Conservation (phyloP, 345 rosid species). For the Eutrema yunnanense region DNA sequence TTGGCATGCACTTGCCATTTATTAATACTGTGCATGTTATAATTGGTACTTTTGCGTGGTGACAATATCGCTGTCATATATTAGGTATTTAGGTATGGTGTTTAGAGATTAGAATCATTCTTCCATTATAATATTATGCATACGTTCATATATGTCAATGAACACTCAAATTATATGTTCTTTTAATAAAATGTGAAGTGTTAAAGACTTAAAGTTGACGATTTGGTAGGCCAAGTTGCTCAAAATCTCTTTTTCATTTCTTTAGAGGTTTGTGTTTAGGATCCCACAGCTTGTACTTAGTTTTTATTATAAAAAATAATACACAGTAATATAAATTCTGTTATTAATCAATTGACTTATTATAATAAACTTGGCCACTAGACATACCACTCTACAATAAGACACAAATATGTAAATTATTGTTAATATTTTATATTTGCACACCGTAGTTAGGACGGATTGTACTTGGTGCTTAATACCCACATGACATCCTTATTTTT, state of each 20-base stretch:
- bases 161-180: conserved; percentile 21
- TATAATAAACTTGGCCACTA: conserved; percentile 17
- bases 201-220: conserved; percentile 28
- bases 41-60: background rate
- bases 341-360: background rate
- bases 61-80: conserved; percentile 22
- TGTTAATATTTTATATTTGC: background rate
- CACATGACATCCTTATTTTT: conserved; percentile 7
- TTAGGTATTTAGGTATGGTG: conserved; percentile 25
- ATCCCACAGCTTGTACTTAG: conserved; percentile 29
- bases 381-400: conserved; percentile 24
- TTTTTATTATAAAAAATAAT: background rate
- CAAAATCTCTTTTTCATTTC: conserved; percentile 10
- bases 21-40: background rate
- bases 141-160: conserved; percentile 27
- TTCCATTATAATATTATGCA: conserved; percentile 9
- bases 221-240: conserved; percentile 28
- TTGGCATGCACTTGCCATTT: background rate
- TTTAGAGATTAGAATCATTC: conserved; percentile 4
- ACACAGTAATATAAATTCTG: background rate
- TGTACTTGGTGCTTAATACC: conserved; percentile 9
- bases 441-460: conserved; percentile 10
- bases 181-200: conserved; percentile 8
- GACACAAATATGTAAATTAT: conserved; percentile 3
- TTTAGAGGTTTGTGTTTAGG: conserved; percentile 33